Evolutionary conservation across 2,329 filamentous ascomycete species (phyloP).

Genomic region (Claviceps digitariae): DNA sequence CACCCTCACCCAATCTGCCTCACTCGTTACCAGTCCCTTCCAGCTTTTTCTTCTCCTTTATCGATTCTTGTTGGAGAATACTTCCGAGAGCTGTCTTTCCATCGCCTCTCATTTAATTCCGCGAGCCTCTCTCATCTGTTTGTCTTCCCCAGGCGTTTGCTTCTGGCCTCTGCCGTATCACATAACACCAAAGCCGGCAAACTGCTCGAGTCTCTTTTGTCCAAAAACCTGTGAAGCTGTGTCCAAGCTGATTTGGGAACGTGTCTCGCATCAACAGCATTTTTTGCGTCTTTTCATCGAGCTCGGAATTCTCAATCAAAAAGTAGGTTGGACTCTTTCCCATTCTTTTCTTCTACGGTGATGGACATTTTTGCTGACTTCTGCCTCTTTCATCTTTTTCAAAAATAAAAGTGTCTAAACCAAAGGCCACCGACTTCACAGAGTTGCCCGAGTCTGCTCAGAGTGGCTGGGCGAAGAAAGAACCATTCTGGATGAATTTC

Average conservation of each 20-base stretch:
- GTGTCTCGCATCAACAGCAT: not conserved
- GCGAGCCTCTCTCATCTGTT: not conserved
- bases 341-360: not conserved
- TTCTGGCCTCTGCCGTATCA: not conserved
- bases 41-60: not conserved
- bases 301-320: not conserved
- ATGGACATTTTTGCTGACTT: not conserved
- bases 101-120: not conserved
- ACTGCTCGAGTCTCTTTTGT: not conserved
- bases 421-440: not conserved
- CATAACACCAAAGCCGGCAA: slow-evolving; percentile 1
- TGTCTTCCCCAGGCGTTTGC: slow-evolving; percentile 2
- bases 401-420: slow-evolving; percentile 5
- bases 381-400: not conserved
- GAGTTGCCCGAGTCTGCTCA: not conserved
- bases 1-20: not conserved
- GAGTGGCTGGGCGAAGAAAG: not conserved
- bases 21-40: not conserved
- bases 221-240: not conserved
- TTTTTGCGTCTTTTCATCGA: not conserved
- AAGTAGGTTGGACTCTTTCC: not conserved
- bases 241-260: not conserved
- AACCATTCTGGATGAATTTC: not conserved
- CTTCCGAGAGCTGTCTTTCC: not conserved
- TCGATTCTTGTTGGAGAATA: not conserved